phyloP scores from a whole-genome alignment of 1,284 basidiomycete species.

The Sanghuangporus baumii region DNA sequence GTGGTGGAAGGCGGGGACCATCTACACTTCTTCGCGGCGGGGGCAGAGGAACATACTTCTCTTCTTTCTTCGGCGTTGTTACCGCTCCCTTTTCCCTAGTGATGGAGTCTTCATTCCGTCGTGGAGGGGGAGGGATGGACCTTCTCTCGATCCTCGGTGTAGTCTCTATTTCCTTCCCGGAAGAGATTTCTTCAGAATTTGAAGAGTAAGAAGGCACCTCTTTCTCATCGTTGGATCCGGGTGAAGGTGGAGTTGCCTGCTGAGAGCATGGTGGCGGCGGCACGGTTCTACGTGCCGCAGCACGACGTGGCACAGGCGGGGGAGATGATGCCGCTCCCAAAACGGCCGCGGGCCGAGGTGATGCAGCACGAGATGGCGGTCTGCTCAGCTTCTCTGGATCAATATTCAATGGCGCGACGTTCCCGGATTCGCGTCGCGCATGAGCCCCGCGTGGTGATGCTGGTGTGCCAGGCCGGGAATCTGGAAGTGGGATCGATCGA shows the following conservation, averaged over 20 bases:
- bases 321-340: constrained; percentile 28
- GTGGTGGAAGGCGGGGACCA: not conserved
- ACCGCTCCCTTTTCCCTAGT: no score
- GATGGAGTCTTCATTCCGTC: not conserved
- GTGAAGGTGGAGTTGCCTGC: constrained; percentile 19
- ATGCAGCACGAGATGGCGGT: constrained; percentile 24
- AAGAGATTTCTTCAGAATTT: not conserved
- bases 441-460: constrained; percentile 2
- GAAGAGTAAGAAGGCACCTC: not conserved
- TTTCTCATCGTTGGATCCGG: constrained; percentile 11
- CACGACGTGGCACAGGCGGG: constrained; percentile 53
- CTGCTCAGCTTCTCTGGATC: constrained; percentile 1
- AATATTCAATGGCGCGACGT: constrained; percentile 5
- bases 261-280: constrained; percentile 23
- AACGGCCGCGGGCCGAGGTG: constrained; percentile 23
- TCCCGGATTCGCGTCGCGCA: constrained; percentile 15
- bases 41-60: not conserved
- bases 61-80: not conserved
- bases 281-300: constrained; percentile 36
- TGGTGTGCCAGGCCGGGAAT: constrained; percentile 34
- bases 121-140: not conserved
- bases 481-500: constrained; percentile 36
- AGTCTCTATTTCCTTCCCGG: not conserved
- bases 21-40: not conserved
- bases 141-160: not conserved